These are phyloP conservation scores for Leishmania tropica DNA, from an alignment of 208 protist genomes.

Conservation along the genomic window DNA sequence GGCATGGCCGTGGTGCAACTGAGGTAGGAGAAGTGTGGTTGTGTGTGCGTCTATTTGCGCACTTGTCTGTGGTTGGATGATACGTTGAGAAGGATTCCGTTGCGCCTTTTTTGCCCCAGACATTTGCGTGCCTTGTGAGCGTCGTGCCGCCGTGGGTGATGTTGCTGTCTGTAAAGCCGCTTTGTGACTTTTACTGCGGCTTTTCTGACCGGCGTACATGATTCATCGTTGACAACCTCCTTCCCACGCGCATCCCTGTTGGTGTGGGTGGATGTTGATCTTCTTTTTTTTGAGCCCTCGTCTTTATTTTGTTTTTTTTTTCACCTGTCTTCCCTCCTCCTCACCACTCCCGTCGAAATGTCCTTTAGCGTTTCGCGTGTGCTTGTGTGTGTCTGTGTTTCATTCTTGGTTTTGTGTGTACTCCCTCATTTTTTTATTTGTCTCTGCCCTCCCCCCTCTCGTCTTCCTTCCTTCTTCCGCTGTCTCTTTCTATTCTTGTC, in stretches of 20 bases:
- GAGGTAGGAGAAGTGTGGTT: neutral
- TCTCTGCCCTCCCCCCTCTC: neutral
- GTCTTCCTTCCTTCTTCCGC: too few species aligned
- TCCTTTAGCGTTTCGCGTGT: neutral
- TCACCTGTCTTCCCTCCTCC: neutral
- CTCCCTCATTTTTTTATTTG: neutral
- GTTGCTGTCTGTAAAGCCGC: neutral
- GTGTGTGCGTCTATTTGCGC: neutral
- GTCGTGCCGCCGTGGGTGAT: neutral
- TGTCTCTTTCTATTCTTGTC: neutral
- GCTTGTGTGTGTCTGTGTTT: neutral
- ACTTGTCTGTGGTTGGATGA: neutral
- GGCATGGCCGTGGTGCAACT: neutral
- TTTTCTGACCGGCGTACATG: neutral
- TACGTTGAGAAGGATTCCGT: neutral
- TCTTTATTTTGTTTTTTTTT: too few species aligned
- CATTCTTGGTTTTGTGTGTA: neutral
- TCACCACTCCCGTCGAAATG: neutral
- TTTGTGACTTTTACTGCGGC: too few species aligned
- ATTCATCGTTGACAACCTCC: neutral
- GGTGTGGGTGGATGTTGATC: neutral
- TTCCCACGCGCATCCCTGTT: neutral
- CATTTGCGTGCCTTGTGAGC: too few species aligned
- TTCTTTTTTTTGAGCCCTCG: neutral
- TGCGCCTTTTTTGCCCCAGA: neutral